These are phyloP conservation scores for Leccinum incarnatum DNA, from an alignment of 768 basidiomycete species.

Conservation along the genomic window DNA sequence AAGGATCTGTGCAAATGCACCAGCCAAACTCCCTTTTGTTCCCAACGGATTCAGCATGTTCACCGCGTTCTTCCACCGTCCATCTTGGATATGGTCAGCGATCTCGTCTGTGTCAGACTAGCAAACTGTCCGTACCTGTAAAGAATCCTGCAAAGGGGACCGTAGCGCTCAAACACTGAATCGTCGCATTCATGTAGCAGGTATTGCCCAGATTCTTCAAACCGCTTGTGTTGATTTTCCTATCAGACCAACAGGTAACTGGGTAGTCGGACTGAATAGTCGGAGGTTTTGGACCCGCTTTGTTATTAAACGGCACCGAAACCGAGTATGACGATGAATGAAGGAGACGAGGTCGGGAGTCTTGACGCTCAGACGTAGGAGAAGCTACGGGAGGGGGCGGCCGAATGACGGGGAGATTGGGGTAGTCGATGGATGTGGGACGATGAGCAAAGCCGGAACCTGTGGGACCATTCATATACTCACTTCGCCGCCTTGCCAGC, in stretches of 20 bases:
- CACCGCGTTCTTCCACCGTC: constrained; percentile 77
- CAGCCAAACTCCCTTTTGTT: constrained; percentile 78
- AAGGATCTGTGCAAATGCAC: constrained; percentile 79
- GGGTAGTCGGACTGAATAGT: constrained; percentile 75
- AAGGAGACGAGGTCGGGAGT: constrained; percentile 58
- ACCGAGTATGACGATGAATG: constrained; percentile 37
- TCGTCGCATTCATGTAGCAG: constrained; percentile 98
- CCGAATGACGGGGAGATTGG: constrained; percentile 66
- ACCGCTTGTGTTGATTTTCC: constrained; percentile 76
- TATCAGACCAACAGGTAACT: constrained; percentile 80
- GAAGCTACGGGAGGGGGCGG: constrained; percentile 80
- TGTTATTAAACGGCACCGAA: constrained; percentile 18
- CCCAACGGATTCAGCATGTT: constrained; percentile 86
- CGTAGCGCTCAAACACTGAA: constrained; percentile 95
- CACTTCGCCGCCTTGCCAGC: constrained; percentile 67
- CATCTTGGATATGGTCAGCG: constrained; percentile 45
- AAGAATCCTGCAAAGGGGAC: constrained; percentile 93
- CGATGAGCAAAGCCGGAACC: constrained; percentile 45
- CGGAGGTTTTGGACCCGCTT: constrained; percentile 53
- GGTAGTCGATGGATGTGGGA: constrained; percentile 70
- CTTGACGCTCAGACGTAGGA: constrained; percentile 69
- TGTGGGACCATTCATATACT: constrained; percentile 77
- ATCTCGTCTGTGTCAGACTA: background rate
- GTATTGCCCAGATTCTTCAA: constrained; percentile 96
- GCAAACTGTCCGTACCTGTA: constrained; percentile 50